These are phyloP conservation scores for Lachancea lanzarotensis DNA, from an alignment of 805 yeast genomes.

Conservation along the genomic window DNA sequence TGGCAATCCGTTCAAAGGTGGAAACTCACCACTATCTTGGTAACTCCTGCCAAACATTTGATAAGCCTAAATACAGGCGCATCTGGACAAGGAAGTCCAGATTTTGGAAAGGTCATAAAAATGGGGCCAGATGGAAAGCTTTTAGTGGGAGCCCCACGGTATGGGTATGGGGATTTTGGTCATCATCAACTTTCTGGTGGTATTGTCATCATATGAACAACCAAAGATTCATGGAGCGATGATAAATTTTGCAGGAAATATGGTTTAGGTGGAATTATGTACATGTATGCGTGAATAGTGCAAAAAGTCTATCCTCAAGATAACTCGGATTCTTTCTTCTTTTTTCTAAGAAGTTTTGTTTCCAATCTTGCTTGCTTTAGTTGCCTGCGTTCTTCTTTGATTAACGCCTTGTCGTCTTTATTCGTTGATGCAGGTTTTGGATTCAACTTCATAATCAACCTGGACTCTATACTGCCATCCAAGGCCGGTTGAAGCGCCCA, in stretches of 20 bases:
- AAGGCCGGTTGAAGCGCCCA: conserved; percentile 19
- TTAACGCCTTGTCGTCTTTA: conserved; percentile 26
- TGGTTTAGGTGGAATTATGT: background rate
- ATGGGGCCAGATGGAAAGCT: conserved; percentile 22
- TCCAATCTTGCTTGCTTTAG: conserved; percentile 33
- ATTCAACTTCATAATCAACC: conserved; percentile 26
- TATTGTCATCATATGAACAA: conserved; percentile 5
- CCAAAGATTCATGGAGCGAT: too few species aligned
- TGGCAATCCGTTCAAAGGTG: conserved; percentile 13
- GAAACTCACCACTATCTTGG: conserved; percentile 12
- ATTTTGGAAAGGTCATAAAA: conserved; percentile 40
- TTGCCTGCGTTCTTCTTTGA: conserved; percentile 31
- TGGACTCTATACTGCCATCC: conserved; percentile 29
- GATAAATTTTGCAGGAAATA: too few species aligned
- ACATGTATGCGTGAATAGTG: conserved; percentile 5
- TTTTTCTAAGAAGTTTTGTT: conserved; percentile 21
- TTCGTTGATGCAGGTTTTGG: conserved; percentile 16
- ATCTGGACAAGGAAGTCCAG: conserved; percentile 32
- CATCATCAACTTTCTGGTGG: conserved; percentile 31
- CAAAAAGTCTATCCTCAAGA: background rate
- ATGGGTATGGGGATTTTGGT: conserved; percentile 30
- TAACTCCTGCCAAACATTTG: conserved; percentile 11
- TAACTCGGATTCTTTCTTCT: background rate
- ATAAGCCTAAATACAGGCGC: conserved; percentile 15
- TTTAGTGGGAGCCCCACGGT: conserved; percentile 36